Conservation (phyloP, 768 basidiomycete species). For the Collybia sordida region DNA sequence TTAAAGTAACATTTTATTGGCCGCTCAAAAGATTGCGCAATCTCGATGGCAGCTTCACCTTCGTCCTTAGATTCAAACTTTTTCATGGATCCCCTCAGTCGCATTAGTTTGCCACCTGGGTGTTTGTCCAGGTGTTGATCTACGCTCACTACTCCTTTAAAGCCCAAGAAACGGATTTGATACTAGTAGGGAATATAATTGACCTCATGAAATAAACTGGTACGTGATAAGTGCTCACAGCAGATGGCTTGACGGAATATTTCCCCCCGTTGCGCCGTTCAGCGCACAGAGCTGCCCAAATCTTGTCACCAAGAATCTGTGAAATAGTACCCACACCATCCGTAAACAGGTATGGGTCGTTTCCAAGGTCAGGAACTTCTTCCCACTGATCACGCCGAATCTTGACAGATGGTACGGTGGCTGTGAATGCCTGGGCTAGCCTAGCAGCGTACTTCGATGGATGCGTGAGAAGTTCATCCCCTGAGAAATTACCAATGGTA, state of each 20-base stretch:
- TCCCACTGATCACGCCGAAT: slow-evolving; percentile 62
- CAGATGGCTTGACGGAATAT: slow-evolving; percentile 50
- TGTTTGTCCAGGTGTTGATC: slow-evolving; percentile 51
- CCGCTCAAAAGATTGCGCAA: slow-evolving; percentile 59
- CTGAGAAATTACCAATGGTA: slow-evolving; percentile 67
- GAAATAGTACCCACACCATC: slow-evolving; percentile 86
- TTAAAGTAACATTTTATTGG: slow-evolving; percentile 73
- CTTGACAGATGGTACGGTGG: slow-evolving; percentile 70
- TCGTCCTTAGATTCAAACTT: slow-evolving; percentile 63
- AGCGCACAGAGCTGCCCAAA: slow-evolving; percentile 57
- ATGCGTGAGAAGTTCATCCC: slow-evolving; percentile 39
- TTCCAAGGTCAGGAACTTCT: slow-evolving; percentile 55
- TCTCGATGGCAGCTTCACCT: slow-evolving; percentile 64
- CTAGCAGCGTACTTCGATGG: slow-evolving; percentile 87
- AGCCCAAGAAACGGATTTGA: slow-evolving; percentile 83
- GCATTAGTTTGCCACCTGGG: slow-evolving; percentile 58
- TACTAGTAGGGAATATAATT: slow-evolving; percentile 39
- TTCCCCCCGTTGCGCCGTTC: slow-evolving; percentile 33
- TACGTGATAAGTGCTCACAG: slow-evolving; percentile 49
- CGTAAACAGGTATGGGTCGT: slow-evolving; percentile 51
- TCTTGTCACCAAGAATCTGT: slow-evolving; percentile 48
- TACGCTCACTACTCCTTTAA: slow-evolving; percentile 77
- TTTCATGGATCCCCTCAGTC: slow-evolving; percentile 69
- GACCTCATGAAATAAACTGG: background rate
- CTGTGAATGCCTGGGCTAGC: slow-evolving; percentile 81